A percentile compares a stretch with the other conserved stretches of the same genome.
phyloP scores from a whole-genome alignment of 140 eudicot genomes.

The Oenanthe javanica region DNA sequence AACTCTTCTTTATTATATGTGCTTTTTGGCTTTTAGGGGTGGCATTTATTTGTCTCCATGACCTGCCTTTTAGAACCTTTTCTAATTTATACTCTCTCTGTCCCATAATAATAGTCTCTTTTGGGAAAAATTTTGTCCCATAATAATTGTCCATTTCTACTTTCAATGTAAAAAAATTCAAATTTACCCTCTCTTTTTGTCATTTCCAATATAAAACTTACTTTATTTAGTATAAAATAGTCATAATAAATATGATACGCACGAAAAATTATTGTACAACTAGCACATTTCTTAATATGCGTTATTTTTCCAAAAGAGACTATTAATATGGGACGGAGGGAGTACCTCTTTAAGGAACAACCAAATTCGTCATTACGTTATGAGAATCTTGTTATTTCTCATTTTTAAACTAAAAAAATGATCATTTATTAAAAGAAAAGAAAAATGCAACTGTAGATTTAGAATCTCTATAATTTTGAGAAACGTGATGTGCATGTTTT shows the following conservation, averaged over 20 bases:
- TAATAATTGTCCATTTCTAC: too few species aligned
- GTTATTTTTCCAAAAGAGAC: too few species aligned
- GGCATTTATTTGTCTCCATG: not conserved
- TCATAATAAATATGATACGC: too few species aligned
- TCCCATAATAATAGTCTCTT: too few species aligned
- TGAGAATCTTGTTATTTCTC: not conserved
- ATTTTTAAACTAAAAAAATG: not conserved
- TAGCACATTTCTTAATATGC: too few species aligned
- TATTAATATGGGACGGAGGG: too few species aligned
- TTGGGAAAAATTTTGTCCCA: too few species aligned
- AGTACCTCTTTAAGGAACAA: not conserved
- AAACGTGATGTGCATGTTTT: not conserved
- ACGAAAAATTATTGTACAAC: too few species aligned
- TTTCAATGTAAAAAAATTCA: too few species aligned
- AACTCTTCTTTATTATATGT: not conserved
- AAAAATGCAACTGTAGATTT: not conserved
- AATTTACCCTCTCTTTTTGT: too few species aligned
- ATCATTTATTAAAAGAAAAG: not conserved
- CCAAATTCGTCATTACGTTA: not conserved
- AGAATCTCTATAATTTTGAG: not conserved
- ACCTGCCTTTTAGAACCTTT: not conserved
- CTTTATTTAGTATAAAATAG: too few species aligned
- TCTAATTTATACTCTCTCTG: not conserved
- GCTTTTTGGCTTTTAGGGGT: not conserved
- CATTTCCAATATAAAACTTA: too few species aligned